These are phyloP conservation scores for Silybum marianum DNA, from an alignment of 129 eudicot species.

Conservation along the genomic window DNA sequence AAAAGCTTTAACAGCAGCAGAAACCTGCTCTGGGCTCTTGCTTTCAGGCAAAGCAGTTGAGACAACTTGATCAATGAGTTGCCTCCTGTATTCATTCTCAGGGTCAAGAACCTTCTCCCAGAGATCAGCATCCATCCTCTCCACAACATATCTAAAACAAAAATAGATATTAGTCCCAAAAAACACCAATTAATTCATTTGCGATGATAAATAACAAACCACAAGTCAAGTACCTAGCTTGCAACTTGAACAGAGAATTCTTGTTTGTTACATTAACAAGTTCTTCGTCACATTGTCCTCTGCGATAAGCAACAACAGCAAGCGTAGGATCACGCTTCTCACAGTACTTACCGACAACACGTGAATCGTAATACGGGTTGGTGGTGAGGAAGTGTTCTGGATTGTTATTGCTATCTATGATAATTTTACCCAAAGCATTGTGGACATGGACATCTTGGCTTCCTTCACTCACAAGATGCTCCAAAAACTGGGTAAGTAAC, in stretches of 20 bases:
- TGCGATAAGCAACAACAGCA: constrained; percentile 96
- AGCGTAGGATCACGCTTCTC: constrained; percentile 99
- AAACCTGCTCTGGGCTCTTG: constrained; percentile 95
- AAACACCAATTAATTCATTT: background rate
- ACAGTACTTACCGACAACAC: constrained; percentile 96
- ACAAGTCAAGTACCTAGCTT: constrained; percentile 66
- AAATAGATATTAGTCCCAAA: background rate
- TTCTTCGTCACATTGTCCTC: constrained; percentile 98
- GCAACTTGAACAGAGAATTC: constrained; percentile 91
- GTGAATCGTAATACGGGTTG: constrained; percentile 96
- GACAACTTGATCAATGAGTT: constrained; percentile 95
- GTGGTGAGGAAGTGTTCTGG: constrained; percentile 99
- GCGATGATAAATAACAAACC: constrained; percentile 2
- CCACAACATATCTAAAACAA: constrained; percentile 78
- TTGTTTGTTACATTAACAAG: constrained; percentile 91
- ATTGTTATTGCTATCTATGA: constrained; percentile 93
- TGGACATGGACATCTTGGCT: constrained; percentile 99
- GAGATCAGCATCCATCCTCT: constrained; percentile 94
- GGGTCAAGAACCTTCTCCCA: constrained; percentile 95
- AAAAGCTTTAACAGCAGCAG: constrained; percentile 95
- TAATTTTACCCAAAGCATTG: constrained; percentile 95
- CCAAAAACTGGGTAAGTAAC: constrained; percentile 88
- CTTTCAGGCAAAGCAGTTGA: constrained; percentile 91
- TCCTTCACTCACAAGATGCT: constrained; percentile 99
- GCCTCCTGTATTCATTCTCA: constrained; percentile 88